A percentile compares a stretch with the other conserved stretches of the same genome.
Evolutionary conservation across 306 rosid genomes (phyloP).

Genomic region (Aeschynomene evenia): DNA sequence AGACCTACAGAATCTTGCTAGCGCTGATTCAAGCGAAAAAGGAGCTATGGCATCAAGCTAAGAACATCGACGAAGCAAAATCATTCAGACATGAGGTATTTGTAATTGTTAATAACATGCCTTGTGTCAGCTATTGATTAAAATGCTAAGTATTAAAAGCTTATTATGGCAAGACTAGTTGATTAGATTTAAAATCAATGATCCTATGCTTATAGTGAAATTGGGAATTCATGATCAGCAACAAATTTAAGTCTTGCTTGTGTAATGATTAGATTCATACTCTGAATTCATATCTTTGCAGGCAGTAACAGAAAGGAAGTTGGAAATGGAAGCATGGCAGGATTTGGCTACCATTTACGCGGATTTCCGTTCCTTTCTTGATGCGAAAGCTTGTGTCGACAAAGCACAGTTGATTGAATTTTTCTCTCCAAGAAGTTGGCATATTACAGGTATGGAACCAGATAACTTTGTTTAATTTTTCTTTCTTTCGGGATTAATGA

Average conservation of each 20-base stretch:
- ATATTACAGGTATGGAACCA: conserved; percentile 51
- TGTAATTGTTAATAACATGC: conserved; percentile 13
- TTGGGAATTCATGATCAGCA: neutral
- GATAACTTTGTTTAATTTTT: neutral
- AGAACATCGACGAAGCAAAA: conserved; percentile 37
- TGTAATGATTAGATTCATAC: neutral
- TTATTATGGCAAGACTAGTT: neutral
- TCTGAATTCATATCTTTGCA: conserved; percentile 37
- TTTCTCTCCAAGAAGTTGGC: conserved; percentile 74
- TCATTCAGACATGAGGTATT: conserved; percentile 53
- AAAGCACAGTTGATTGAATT: conserved; percentile 64
- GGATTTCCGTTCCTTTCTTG: conserved; percentile 52
- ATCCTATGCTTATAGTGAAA: neutral
- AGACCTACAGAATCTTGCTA: conserved; percentile 81
- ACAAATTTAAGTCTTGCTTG: conserved; percentile 1
- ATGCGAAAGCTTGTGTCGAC: conserved; percentile 75
- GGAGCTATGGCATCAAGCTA: conserved; percentile 47
- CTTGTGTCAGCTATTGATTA: neutral
- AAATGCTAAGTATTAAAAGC: neutral
- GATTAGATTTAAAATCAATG: conserved; percentile 11
- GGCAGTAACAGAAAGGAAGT: conserved; percentile 48
- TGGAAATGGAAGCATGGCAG: conserved; percentile 77
- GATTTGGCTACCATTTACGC: conserved; percentile 75
- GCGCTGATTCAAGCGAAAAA: conserved; percentile 67
- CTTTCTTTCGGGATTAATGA: too few relatives aligned